phyloP scores from a whole-genome alignment of 23 red algal genomes.

The Gracilaria gracilis region DNA sequence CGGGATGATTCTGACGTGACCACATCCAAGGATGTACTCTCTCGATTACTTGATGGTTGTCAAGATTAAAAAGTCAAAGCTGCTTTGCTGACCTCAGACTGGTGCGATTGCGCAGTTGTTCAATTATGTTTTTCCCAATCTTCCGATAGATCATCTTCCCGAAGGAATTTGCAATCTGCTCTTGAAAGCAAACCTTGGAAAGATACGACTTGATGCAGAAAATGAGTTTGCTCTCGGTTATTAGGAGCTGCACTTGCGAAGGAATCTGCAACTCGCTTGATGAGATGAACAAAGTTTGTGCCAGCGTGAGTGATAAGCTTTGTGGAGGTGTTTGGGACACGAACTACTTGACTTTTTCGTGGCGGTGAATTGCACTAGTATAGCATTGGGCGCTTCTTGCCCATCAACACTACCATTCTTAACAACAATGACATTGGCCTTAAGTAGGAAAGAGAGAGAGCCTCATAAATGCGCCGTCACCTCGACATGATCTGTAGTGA shows the following conservation, averaged over 20 bases:
- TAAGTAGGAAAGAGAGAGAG: constrained; percentile 38
- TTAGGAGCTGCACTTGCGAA: neutral
- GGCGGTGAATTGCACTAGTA: constrained; percentile 30
- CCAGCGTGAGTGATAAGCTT: constrained; percentile 65
- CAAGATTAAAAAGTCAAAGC: too few species aligned
- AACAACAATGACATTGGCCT: neutral
- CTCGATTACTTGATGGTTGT: too few species aligned
- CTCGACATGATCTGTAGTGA: constrained; percentile 11
- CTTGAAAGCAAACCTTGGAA: too few species aligned
- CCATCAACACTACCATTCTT: neutral
- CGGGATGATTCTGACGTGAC: too few species aligned
- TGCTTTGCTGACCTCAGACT: too few species aligned
- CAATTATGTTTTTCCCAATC: too few species aligned
- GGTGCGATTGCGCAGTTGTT: too few species aligned
- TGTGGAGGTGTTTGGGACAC: neutral
- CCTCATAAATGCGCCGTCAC: neutral
- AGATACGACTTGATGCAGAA: too few species aligned
- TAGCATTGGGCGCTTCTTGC: neutral
- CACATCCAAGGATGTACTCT: too few species aligned
- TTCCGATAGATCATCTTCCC: too few species aligned
- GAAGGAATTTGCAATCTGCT: too few species aligned
- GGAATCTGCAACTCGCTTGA: constrained; percentile 1
- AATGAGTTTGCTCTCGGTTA: neutral
- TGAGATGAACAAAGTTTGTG: neutral
- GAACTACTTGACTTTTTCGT: constrained; percentile 31